phyloP scores from a whole-genome alignment of 83 land plant species.

The Picea abies region DNA sequence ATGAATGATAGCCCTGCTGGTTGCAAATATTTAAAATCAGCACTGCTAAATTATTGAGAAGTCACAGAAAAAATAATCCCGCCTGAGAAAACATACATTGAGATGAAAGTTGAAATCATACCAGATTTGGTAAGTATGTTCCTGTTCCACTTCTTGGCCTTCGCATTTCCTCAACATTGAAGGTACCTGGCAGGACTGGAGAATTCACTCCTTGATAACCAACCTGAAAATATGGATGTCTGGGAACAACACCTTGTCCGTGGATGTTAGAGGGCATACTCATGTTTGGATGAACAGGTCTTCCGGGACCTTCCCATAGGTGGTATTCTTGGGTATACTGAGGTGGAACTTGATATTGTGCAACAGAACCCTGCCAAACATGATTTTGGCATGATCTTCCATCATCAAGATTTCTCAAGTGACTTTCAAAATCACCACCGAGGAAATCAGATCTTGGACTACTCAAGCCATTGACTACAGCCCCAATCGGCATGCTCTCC shows the following conservation, averaged over 20 bases:
- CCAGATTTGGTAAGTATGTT: background rate
- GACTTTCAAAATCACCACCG: background rate
- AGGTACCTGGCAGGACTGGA: background rate
- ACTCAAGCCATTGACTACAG: background rate
- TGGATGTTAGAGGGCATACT: background rate
- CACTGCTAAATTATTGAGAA: background rate
- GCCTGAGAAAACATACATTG: background rate
- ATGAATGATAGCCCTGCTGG: background rate
- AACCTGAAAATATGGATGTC: background rate
- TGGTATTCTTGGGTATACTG: background rate
- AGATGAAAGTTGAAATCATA: background rate
- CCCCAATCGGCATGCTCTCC: background rate
- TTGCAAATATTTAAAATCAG: background rate
- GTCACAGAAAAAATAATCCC: too few relatives aligned
- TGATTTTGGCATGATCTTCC: background rate
- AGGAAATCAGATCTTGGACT: background rate
- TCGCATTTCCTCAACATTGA: background rate
- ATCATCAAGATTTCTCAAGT: background rate
- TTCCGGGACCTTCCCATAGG: background rate
- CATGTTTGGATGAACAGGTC: background rate
- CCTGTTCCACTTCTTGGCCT: constrained; percentile 4
- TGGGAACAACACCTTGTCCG: background rate
- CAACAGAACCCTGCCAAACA: background rate
- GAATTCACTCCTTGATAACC: background rate
- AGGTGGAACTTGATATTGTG: background rate